phyloP scores from a whole-genome alignment of 495 filamentous ascomycete genomes.

The Polyplosphaeria fusca region DNA sequence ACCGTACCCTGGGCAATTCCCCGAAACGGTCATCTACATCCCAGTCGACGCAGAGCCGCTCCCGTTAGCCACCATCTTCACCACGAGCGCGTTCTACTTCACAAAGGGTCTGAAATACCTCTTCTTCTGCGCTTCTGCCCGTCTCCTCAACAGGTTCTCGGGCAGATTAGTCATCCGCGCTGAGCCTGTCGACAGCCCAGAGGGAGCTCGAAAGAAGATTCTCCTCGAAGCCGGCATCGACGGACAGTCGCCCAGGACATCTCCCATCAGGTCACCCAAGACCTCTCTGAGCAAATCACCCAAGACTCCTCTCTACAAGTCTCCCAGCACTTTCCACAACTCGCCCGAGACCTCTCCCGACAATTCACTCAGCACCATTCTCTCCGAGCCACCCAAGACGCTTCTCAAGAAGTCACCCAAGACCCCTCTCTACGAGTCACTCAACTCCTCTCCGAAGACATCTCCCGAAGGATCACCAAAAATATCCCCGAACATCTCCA shows the following conservation, averaged over 20 bases:
- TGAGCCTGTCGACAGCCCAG: not conserved
- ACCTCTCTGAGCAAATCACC: not conserved
- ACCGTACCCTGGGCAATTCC: not conserved
- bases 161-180: constrained; percentile 16
- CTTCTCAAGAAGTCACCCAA: too few species aligned
- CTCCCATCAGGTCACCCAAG: not conserved
- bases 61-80: too few species aligned
- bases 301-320: not conserved
- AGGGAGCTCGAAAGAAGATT: constrained; percentile 22
- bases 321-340: not conserved
- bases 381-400: too few species aligned
- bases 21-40: not conserved
- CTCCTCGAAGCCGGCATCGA: constrained; percentile 8
- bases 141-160: too few species aligned
- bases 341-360: not conserved
- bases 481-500: too few species aligned
- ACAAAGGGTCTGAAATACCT: too few species aligned
- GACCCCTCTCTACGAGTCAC: too few species aligned
- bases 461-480: too few species aligned
- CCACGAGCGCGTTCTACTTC: too few species aligned
- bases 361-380: not conserved
- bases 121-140: too few species aligned
- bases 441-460: too few species aligned
- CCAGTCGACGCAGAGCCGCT: too few species aligned
- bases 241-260: not conserved